Percentiles rank a stretch among this genome's conserved stretches.
These are phyloP conservation scores for Camptophora hylomeconis DNA, from an alignment of 2,329 filamentous ascomycete genomes.

Conservation along the genomic window DNA sequence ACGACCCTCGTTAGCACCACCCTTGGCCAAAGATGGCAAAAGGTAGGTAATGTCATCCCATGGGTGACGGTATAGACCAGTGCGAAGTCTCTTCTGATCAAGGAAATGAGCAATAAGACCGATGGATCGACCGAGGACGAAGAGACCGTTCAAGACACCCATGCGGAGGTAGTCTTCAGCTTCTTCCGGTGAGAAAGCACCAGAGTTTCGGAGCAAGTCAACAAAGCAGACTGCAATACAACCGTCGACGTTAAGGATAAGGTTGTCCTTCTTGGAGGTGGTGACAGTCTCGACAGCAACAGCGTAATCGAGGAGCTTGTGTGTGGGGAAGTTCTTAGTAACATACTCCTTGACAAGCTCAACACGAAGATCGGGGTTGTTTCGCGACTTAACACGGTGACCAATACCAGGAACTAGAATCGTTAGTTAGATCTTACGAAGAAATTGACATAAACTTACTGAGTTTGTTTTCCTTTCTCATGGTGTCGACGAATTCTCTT, in stretches of 20 bases:
- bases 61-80: conserved; percentile 95
- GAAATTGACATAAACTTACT: conserved; percentile 38
- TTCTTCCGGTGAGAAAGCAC: conserved; percentile 90
- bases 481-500: conserved; percentile 95
- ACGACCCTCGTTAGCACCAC: conserved; percentile 66
- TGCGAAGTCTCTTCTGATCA: conserved; percentile 98
- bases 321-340: conserved; percentile 89
- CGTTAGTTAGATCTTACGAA: conserved; percentile 19
- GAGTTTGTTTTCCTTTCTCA: conserved; percentile 99
- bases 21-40: conserved; percentile 63
- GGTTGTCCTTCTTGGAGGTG: conserved; percentile 99
- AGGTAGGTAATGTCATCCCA: conserved; percentile 91
- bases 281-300: conserved; percentile 96
- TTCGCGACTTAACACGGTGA: conserved; percentile 98
- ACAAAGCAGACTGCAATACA: conserved; percentile 98
- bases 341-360: conserved; percentile 99
- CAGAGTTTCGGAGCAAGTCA: conserved; percentile 92
- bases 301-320: conserved; percentile 97
- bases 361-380: conserved; percentile 99
- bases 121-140: conserved; percentile 92
- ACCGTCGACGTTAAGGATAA: conserved; percentile 97
- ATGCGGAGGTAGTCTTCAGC: conserved; percentile 98
- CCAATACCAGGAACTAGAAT: conserved; percentile 80
- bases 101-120: conserved; percentile 99
- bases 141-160: conserved; percentile 98